Evolutionary conservation across 768 basidiomycete genomes (phyloP).

Genomic region (Kondoa subrosea): DNA sequence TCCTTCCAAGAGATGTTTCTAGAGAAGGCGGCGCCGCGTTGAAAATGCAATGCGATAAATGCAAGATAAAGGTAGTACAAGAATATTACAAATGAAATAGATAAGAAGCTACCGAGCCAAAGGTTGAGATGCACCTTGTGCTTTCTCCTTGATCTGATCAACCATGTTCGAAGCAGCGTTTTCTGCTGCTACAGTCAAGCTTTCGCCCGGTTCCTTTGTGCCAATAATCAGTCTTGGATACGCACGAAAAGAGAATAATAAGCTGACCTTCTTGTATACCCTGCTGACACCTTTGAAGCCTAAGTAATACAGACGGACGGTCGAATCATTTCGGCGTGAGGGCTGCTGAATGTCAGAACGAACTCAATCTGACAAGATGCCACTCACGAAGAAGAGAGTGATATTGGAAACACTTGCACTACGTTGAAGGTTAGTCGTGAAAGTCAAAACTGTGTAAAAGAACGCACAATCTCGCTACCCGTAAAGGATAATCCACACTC

Average conservation of each 20-base stretch:
- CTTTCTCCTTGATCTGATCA: background rate
- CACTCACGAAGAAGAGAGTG: conserved; percentile 23
- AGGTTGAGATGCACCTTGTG: background rate
- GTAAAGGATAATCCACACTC: conserved; percentile 26
- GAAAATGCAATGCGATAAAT: too few species aligned
- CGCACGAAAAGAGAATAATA: background rate
- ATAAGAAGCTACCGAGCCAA: background rate
- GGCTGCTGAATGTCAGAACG: conserved; percentile 9
- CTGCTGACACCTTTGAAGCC: conserved; percentile 27
- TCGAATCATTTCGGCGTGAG: background rate
- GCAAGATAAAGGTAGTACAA: background rate
- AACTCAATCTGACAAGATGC: background rate
- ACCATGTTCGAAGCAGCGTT: background rate
- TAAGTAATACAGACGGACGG: conserved; percentile 19
- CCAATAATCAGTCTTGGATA: background rate
- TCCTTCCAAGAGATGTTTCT: too few species aligned
- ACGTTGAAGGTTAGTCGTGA: too few species aligned
- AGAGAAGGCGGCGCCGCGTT: too few species aligned
- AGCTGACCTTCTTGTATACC: conserved; percentile 20
- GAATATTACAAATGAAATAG: background rate
- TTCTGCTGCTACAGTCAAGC: background rate
- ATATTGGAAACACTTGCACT: conserved; percentile 20
- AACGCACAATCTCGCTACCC: conserved; percentile 22
- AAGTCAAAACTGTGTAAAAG: too few species aligned
- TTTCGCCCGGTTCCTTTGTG: background rate